phyloP scores from a whole-genome alignment of 805 yeast genomes.

The Starmera quercuum region DNA sequence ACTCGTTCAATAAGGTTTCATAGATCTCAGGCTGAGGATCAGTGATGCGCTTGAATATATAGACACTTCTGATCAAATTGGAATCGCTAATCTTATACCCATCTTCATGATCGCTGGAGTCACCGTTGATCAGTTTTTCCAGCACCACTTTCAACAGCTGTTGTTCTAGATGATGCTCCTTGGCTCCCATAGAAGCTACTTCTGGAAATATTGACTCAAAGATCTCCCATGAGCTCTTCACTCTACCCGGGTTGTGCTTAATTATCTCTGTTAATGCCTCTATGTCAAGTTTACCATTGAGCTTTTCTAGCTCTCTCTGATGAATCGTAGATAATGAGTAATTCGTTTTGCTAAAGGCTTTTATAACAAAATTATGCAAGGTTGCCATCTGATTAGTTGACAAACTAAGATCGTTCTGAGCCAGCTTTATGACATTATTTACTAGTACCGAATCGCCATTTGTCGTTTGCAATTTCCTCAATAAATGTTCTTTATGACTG shows the following conservation, averaged over 20 bases:
- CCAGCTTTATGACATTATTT: not conserved
- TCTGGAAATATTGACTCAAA: slow-evolving; percentile 18
- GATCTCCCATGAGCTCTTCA: slow-evolving; percentile 34
- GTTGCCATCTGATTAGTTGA: not conserved
- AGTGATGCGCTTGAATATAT: slow-evolving; percentile 15
- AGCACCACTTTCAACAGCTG: slow-evolving; percentile 22
- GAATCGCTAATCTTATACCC: slow-evolving; percentile 17
- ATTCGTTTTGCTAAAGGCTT: slow-evolving; percentile 18
- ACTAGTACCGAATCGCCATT: not conserved
- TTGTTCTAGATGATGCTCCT: slow-evolving; percentile 3
- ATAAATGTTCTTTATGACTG: too few relatives aligned
- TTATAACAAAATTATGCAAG: slow-evolving; percentile 22
- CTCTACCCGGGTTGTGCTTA: slow-evolving; percentile 41
- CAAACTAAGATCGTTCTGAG: not conserved
- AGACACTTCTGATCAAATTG: slow-evolving; percentile 17
- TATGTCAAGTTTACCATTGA: slow-evolving; percentile 12
- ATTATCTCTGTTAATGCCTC: slow-evolving; percentile 23
- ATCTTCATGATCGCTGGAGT: slow-evolving; percentile 26
- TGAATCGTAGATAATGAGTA: slow-evolving; percentile 21
- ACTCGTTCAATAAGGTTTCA: slow-evolving; percentile 1
- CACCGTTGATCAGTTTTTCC: slow-evolving; percentile 31
- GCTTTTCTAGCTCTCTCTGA: slow-evolving; percentile 12
- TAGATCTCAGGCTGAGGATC: slow-evolving; percentile 12
- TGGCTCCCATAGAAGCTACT: not conserved
- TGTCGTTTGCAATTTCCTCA: too few relatives aligned